phyloP scores from a whole-genome alignment of 2,329 filamentous ascomycete genomes.

The Trichoderma simmonsii region DNA sequence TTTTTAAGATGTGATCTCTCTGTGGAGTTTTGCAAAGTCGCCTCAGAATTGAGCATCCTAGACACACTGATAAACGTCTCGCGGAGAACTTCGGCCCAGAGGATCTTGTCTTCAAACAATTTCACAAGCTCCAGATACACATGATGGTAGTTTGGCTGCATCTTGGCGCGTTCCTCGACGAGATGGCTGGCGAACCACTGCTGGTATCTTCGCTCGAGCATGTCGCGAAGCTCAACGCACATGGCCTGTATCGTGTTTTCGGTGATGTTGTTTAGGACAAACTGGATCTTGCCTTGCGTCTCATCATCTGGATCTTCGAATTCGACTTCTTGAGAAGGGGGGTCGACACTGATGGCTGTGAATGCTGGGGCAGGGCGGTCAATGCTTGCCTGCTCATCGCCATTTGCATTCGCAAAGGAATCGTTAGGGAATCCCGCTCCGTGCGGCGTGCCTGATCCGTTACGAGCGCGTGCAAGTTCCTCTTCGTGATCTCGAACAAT shows the following conservation, averaged over 20 bases:
- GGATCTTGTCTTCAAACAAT: slow-evolving; percentile 70
- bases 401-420: slow-evolving; percentile 64
- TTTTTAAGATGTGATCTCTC: slow-evolving; percentile 91
- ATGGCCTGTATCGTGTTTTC: slow-evolving; percentile 83
- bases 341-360: slow-evolving; percentile 71
- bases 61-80: slow-evolving; percentile 88
- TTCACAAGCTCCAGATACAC: slow-evolving; percentile 88
- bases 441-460: slow-evolving; percentile 44
- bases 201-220: slow-evolving; percentile 76
- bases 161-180: slow-evolving; percentile 92
- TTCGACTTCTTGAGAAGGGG: slow-evolving; percentile 57
- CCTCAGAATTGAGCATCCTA: slow-evolving; percentile 85
- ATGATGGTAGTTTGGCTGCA: slow-evolving; percentile 94
- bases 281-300: slow-evolving; percentile 88
- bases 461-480: slow-evolving; percentile 54
- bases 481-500: slow-evolving; percentile 68
- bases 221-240: slow-evolving; percentile 74
- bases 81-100: slow-evolving; percentile 87
- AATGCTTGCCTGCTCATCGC: slow-evolving; percentile 57
- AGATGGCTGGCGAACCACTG: slow-evolving; percentile 97
- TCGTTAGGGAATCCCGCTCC: slow-evolving; percentile 43
- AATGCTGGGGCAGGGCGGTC: slow-evolving; percentile 71
- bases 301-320: slow-evolving; percentile 84
- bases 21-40: slow-evolving; percentile 76
- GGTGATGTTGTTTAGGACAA: slow-evolving; percentile 94